These are phyloP conservation scores for Geotrichum cucujoidarum DNA, from an alignment of 1,139 yeast species.

Conservation along the genomic window DNA sequence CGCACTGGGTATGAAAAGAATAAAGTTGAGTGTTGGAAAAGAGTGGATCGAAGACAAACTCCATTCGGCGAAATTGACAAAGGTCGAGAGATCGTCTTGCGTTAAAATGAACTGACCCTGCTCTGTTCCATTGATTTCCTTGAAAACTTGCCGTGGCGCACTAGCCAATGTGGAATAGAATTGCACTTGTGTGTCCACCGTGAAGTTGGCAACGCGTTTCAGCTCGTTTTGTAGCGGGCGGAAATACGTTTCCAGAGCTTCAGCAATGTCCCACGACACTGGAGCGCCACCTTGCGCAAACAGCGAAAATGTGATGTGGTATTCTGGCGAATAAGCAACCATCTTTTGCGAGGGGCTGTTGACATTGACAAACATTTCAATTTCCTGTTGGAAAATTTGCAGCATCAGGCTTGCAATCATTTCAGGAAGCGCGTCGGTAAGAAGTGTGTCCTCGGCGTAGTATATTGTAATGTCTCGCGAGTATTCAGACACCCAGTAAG, in stretches of 20 bases:
- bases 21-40: constrained; percentile 65
- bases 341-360: constrained; percentile 10
- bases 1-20: constrained; percentile 57
- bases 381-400: constrained; percentile 50
- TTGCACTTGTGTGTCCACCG: constrained; percentile 74
- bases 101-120: constrained; percentile 25
- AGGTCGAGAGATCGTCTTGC: constrained; percentile 53
- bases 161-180: constrained; percentile 51
- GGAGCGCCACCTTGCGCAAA: constrained; percentile 52
- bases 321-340: constrained; percentile 52
- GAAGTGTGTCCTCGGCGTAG: constrained; percentile 47
- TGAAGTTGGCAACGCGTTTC: constrained; percentile 57
- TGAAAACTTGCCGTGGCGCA: constrained; percentile 28
- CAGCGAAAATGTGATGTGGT: constrained; percentile 64
- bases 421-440: constrained; percentile 56
- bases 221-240: constrained; percentile 44
- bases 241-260: constrained; percentile 43
- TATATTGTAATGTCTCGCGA: constrained; percentile 45
- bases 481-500: constrained; percentile 35
- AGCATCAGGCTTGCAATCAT: constrained; percentile 54
- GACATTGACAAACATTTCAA: constrained; percentile 32
- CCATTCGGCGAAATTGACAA: constrained; percentile 76
- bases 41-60: constrained; percentile 44
- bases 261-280: constrained; percentile 54
- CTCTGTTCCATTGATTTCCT: constrained; percentile 24